Base-by-base conservation (phyloP, 441 rosid genomes). In the Manihot esculenta region DNA sequence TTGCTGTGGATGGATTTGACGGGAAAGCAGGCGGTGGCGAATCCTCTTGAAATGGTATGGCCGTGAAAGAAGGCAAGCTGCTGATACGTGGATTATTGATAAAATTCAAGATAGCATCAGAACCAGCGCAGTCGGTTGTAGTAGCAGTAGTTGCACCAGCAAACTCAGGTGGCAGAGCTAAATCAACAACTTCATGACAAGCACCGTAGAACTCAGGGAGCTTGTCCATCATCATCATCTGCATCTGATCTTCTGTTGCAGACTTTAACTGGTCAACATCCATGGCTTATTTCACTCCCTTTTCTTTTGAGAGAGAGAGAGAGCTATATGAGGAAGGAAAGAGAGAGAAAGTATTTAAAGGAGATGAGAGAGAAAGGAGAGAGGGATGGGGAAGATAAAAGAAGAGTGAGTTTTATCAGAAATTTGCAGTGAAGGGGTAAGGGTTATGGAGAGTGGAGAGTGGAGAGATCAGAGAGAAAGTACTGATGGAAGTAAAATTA, bases 151-250 rank as follows among this genome's bases (percentile, higher is more conserved):
- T 65, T 62, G 80, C 72, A 38, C 76, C 73, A 13, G 66, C 65
- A 48, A 75, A 75, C 17, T 71, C 81, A 50, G 66, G 1, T 7
- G 81, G 12, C 0, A 18, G 50, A 13, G 76, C 17, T 11, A 79
- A 66, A 30, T 24, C 77, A 47, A 66, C 5, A 13, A 59, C 61
- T 30, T 74, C 79, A 66, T 60, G 71, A 51, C 49, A 77, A 38
- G 66, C 35, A 13, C 60, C 72, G 63, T 71, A 75, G 68, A 75
- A 78, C n/a, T 78, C 81, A 27, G 83, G 84, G 67, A 79, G 50
- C 72, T 77, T 84, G 58, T 77, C 85, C 84, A 77, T 83, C 80
- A 76, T 76, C 78, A 75, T 76, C 80, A 78, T 78, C 70, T 85
- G 87, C 81, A 78, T 71, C 76, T 83, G 85, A 77, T 76, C 85